phyloP scores from a whole-genome alignment of 75 land plant species.

The Pseudotsuga menziesii region DNA sequence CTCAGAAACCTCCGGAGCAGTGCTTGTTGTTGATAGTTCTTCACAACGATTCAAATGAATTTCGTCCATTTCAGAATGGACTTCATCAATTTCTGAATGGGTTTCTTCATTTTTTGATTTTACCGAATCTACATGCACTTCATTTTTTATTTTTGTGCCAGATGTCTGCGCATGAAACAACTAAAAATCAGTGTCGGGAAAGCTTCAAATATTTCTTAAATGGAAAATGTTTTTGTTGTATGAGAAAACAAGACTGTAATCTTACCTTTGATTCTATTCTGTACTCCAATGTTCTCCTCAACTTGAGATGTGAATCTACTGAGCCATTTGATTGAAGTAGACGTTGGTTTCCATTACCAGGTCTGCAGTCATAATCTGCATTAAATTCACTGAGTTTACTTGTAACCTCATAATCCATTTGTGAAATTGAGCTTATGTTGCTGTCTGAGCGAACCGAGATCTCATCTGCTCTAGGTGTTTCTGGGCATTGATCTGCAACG shows the following conservation, averaged over 20 bases:
- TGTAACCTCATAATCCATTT: constrained; percentile 34
- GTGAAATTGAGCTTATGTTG: constrained; percentile 26
- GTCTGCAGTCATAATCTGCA: constrained; percentile 8
- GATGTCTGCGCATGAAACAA: constrained; percentile 2
- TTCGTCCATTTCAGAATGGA: constrained; percentile 1
- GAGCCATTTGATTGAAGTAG: constrained; percentile 5
- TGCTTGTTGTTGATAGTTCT: constrained; percentile 1
- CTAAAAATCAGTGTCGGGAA: not conserved
- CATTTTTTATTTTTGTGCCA: not conserved
- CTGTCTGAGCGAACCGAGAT: constrained; percentile 33
- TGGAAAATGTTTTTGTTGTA: too few species aligned
- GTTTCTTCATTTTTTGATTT: not conserved
- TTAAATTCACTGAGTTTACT: constrained; percentile 13
- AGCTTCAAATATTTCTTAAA: not conserved
- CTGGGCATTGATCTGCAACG: constrained; percentile 16
- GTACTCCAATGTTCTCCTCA: not conserved
- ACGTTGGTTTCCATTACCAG: not conserved
- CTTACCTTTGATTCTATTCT: not conserved
- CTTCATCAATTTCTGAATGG: not conserved
- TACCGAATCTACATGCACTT: not conserved
- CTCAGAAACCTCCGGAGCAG: constrained; percentile 17
- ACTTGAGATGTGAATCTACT: not conserved
- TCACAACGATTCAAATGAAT: constrained; percentile 7
- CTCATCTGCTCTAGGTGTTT: constrained; percentile 12
- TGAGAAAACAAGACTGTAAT: not conserved